Conservation (phyloP, 768 basidiomycete genomes). For the Lyophyllum semitale region DNA sequence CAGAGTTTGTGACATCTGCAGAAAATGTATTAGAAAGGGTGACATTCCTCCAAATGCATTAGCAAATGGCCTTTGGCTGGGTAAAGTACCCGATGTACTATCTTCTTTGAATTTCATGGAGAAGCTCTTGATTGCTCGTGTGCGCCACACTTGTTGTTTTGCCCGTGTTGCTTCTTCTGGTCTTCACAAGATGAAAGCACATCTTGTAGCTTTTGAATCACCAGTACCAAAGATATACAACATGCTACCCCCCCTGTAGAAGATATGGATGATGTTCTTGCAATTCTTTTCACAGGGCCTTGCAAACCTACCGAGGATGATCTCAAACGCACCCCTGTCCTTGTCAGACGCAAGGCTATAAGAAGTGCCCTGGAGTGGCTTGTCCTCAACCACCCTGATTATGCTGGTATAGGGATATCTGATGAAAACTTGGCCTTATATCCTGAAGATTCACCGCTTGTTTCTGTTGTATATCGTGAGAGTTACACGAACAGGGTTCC, state of each 20-base stretch:
- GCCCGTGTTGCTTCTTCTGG: conserved; percentile 25
- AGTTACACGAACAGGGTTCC: background rate
- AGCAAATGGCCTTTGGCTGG: conserved; percentile 36
- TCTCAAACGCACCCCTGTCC: conserved; percentile 27
- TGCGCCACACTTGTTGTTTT: conserved; percentile 28
- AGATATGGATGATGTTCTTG: conserved; percentile 4
- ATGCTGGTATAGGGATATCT: conserved; percentile 30
- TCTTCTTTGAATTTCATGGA: conserved; percentile 26
- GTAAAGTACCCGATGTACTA: conserved; percentile 29
- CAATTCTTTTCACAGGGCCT: conserved; percentile 32
- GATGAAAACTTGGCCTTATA: conserved; percentile 24
- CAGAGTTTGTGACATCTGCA: conserved; percentile 32
- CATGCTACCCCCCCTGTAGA: conserved; percentile 22
- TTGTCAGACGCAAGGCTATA: conserved; percentile 27
- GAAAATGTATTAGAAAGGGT: conserved; percentile 2
- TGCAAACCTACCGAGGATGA: conserved; percentile 26
- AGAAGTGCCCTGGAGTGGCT: conserved; percentile 33
- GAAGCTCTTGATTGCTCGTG: conserved; percentile 23
- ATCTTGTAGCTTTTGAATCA: conserved; percentile 29
- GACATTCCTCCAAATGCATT: conserved; percentile 22
- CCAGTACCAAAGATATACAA: conserved; percentile 27
- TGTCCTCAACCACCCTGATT: conserved; percentile 32
- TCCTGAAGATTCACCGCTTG: conserved; percentile 20
- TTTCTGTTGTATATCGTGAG: conserved; percentile 24
- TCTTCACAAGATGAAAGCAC: conserved; percentile 25